Percentiles rank a stretch among this genome's conserved stretches.
phyloP scores from a whole-genome alignment of 1,284 basidiomycete genomes.

The Rhodotorula sp. region DNA sequence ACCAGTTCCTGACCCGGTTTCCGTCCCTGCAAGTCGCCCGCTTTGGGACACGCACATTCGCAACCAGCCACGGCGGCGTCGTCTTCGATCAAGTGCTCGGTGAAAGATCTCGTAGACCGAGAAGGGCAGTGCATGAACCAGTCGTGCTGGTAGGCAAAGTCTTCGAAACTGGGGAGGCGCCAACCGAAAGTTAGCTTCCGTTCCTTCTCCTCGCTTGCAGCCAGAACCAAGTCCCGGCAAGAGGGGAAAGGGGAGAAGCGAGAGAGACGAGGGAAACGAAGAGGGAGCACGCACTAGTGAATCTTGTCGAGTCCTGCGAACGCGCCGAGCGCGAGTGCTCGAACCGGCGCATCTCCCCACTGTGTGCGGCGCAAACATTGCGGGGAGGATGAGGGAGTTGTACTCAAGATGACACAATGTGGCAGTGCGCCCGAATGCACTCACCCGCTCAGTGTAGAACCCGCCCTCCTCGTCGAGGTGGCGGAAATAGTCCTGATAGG shows the following conservation, averaged over 20 bases:
- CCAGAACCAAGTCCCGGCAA: too few species aligned
- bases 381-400: neutral
- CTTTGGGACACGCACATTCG: conserved; percentile 26
- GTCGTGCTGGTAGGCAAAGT: conserved; percentile 44
- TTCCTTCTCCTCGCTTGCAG: too few species aligned
- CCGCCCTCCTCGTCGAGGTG: conserved; percentile 49
- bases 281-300: conserved; percentile 35
- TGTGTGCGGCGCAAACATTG: conserved; percentile 25
- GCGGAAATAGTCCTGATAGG: conserved; percentile 49
- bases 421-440: neutral
- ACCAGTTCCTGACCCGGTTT: conserved; percentile 5
- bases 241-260: too few species aligned
- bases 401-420: neutral
- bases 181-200: neutral
- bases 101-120: too few species aligned
- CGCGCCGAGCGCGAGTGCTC: conserved; percentile 46
- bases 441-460: conserved; percentile 42
- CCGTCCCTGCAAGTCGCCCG: conserved; percentile 12
- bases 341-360: conserved; percentile 52
- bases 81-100: too few species aligned
- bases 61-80: conserved; percentile 16
- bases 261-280: neutral
- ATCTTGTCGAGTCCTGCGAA: conserved; percentile 33
- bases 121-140: conserved; percentile 41
- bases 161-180: conserved; percentile 36